Base-by-base conservation (phyloP, 2,329 filamentous ascomycete genomes). In the Lachnum nothofagi region DNA sequence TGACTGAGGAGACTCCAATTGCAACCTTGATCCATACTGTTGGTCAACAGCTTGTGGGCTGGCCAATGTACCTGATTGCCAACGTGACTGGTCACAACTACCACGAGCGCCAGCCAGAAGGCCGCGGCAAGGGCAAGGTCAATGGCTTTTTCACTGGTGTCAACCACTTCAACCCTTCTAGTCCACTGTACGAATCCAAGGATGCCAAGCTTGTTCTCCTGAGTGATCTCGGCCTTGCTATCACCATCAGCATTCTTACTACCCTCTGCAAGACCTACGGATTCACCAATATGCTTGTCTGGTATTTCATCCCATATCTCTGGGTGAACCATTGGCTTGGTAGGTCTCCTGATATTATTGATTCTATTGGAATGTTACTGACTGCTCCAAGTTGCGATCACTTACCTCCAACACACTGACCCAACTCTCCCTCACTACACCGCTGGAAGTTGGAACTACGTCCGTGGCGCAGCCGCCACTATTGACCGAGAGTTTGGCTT, bases 281-380 rank as follows among this genome's bases (percentile, higher is more conserved):
- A 65, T 91, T 83, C 76, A 68, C 75, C 66, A 97, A 96, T 76
- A 76, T 97, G 68, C 73, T 87, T 52, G 86, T 98, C 55, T 97
- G 93, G 91, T 98, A 98, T 74, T 83, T 91, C 65, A 66, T 94
- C 51, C 93, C 93, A 31, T 98, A 97, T 70, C 77, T 96, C 53
- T 96, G 91, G 91, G 91, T 96, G 48, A 95, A 97, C 80, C 90
- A 96, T 81, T 97, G 91, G 91, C 86, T 97, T 48, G 88, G 88
- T 93, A 83, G 78, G 87, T 79, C 44, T 47, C 39, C 34, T 24
- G n/a, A n/a, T 35, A 14, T 12, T 23, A 8, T 16, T 3, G 12
- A 22, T 24, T 25, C 24, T 23, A 23, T 17, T 27, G 7, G 8
- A 46, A 40, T 34, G 23, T 59, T 48, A 63, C 64, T 63, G 63